Evolutionary conservation across 306 rosid genomes (phyloP), one percentile per base, ranked within the genome.

Genomic region (Glycine soja): DNA sequence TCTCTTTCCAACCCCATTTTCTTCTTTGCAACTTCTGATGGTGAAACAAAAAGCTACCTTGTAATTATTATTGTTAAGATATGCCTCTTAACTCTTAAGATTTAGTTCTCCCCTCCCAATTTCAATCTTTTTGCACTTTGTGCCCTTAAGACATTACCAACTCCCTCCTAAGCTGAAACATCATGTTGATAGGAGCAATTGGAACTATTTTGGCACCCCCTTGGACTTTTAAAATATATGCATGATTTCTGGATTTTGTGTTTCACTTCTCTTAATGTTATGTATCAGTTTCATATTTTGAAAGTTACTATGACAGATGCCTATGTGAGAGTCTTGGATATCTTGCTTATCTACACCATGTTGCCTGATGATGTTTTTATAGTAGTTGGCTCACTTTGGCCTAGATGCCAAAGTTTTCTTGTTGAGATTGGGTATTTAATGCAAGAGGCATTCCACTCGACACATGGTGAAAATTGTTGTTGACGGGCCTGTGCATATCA

Each of bases 161-260:
- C 73, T 10, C 70, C 83, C 78, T 77, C 72, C n/a, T 77, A 77
- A 18, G n/a, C 12, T 10, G 88, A n/a, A 62, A 47, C 30, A 38
- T 94, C n/a, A n/a, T n/a, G 98, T 69, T 48, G 81, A 85, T 11
- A 92, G 56, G 84, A 83, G 80, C 97, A 94, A 72, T 74, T 76
- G 11, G 13, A 47, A 47, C 97, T 97, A 24, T 91, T 88, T 64
- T 92, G 78, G 70, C 97, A 94, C 10, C 98, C 98, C 48, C 76
- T 91, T 7, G 86, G 13, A 78, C 87, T 82, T 8, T 89, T 90
- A 79, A 87, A 94, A 82, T 75, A 94, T 14, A 79, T 69, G 90
- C 98, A 92, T 4, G 84, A 87, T 89, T 82, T 92, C 61, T 57
- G 63, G 47, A 24, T 86, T 91, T 79, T 92, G 62, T n/a, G 45